These are phyloP conservation scores for Ilyonectria destructans DNA, from an alignment of 2,329 filamentous ascomycete genomes.

Conservation along the genomic window DNA sequence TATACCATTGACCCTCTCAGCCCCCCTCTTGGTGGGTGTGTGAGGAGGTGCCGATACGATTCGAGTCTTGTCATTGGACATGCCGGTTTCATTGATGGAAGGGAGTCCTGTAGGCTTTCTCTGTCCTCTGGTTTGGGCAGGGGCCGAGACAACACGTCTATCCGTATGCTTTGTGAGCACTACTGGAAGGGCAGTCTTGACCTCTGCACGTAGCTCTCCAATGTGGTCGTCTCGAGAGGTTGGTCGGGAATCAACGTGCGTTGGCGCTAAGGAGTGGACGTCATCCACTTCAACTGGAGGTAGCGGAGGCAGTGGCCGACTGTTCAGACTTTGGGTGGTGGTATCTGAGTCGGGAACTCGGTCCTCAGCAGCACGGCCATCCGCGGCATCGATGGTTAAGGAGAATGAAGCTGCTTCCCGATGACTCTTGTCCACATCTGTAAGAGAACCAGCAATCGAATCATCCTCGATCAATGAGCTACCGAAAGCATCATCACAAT, in stretches of 20 bases:
- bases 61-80: conserved; percentile 57
- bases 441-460: conserved; percentile 54
- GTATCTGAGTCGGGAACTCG: conserved; percentile 50
- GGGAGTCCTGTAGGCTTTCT: conserved; percentile 61
- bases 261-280: conserved; percentile 34
- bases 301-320: conserved; percentile 68
- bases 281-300: conserved; percentile 51
- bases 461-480: conserved; percentile 67
- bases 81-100: conserved; percentile 64
- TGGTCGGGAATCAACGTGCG: conserved; percentile 43
- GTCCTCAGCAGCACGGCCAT: conserved; percentile 26
- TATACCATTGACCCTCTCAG: conserved; percentile 57
- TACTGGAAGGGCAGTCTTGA: conserved; percentile 52
- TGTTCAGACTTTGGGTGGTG: conserved; percentile 61
- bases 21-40: conserved; percentile 49
- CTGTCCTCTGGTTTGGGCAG: conserved; percentile 61
- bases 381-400: conserved; percentile 57
- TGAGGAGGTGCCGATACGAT: conserved; percentile 65
- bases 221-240: conserved; percentile 48
- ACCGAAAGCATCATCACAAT: conserved; percentile 94
- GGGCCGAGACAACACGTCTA: conserved; percentile 68
- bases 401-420: conserved; percentile 62
- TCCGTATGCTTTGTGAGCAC: conserved; percentile 56
- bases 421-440: conserved; percentile 51
- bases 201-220: conserved; percentile 43